Evolutionary conservation across 768 basidiomycete species (phyloP).

Genomic region (Rhodotorula taiwanensis): DNA sequence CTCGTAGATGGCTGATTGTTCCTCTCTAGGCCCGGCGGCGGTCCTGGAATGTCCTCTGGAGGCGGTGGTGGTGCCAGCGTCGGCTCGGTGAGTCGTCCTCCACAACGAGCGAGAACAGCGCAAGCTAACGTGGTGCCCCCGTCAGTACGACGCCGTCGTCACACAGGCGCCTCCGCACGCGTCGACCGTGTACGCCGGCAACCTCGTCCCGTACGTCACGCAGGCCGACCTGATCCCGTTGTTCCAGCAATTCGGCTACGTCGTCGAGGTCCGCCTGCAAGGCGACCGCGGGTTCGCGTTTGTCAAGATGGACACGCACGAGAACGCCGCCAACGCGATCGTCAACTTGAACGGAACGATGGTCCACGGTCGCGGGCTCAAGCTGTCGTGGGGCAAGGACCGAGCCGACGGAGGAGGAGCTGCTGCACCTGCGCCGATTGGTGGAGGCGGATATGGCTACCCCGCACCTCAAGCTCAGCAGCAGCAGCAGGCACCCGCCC

Average conservation of each 20-base stretch:
- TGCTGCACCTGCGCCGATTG: background rate
- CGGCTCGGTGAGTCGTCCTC: background rate
- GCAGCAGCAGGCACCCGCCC: conserved; percentile 43
- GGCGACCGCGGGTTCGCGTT: conserved; percentile 98
- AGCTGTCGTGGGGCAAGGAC: conserved; percentile 99
- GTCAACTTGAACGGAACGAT: conserved; percentile 93
- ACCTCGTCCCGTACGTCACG: conserved; percentile 92
- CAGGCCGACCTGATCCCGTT: conserved; percentile 96
- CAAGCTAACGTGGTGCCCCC: too few relatives aligned
- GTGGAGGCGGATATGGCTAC: background rate
- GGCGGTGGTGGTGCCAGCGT: too few relatives aligned
- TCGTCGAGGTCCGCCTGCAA: conserved; percentile 98
- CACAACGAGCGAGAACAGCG: too few relatives aligned
- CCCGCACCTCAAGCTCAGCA: background rate
- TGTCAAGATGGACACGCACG: conserved; percentile 96
- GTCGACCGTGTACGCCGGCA: conserved; percentile 88
- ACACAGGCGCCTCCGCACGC: conserved; percentile 90
- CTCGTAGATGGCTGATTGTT: background rate
- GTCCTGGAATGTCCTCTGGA: too few relatives aligned
- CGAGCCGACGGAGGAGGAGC: conserved; percentile 6
- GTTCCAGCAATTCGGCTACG: conserved; percentile 97
- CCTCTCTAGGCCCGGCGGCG: background rate
- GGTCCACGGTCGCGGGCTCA: conserved; percentile 94
- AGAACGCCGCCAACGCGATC: conserved; percentile 96
- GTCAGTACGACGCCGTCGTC: conserved; percentile 75